phyloP scores from a whole-genome alignment of 768 basidiomycete genomes.

The Dioszegia crocea region DNA sequence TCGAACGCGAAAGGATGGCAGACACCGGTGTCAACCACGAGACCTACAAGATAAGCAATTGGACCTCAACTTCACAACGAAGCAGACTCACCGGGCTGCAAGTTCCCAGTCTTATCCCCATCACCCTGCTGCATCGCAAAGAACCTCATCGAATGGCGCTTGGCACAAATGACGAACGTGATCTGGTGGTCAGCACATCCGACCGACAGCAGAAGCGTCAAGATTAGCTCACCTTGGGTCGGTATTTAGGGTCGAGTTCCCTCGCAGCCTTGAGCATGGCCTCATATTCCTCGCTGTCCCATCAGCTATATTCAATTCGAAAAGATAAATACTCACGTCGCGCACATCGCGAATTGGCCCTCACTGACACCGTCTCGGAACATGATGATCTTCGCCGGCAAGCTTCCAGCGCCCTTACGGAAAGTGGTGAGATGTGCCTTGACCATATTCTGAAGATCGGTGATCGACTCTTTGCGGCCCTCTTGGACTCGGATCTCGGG shows the following conservation, averaged over 20 bases:
- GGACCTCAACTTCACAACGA: too few relatives aligned
- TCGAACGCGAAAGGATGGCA: constrained; percentile 46
- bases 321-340: constrained; percentile 23
- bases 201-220: background rate
- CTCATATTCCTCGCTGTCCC: constrained; percentile 28
- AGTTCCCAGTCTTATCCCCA: constrained; percentile 33
- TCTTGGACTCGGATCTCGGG: constrained; percentile 41
- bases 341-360: constrained; percentile 45
- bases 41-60: constrained; percentile 7
- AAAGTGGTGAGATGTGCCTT: constrained; percentile 34
- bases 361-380: constrained; percentile 49
- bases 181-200: constrained; percentile 18
- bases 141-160: constrained; percentile 48
- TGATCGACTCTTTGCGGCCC: constrained; percentile 48
- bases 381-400: constrained; percentile 43
- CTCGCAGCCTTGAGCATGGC: constrained; percentile 35
- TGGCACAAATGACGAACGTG: constrained; percentile 45
- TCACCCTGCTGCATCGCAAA: constrained; percentile 37
- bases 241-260: constrained; percentile 28
- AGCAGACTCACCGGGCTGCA: constrained; percentile 25
- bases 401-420: constrained; percentile 28
- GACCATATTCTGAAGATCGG: constrained; percentile 41
- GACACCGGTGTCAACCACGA: constrained; percentile 41
- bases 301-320: background rate
- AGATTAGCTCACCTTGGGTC: constrained; percentile 20